These are phyloP conservation scores for Diaporthe destruens DNA, from an alignment of 2,329 filamentous ascomycete species.

Conservation along the genomic window DNA sequence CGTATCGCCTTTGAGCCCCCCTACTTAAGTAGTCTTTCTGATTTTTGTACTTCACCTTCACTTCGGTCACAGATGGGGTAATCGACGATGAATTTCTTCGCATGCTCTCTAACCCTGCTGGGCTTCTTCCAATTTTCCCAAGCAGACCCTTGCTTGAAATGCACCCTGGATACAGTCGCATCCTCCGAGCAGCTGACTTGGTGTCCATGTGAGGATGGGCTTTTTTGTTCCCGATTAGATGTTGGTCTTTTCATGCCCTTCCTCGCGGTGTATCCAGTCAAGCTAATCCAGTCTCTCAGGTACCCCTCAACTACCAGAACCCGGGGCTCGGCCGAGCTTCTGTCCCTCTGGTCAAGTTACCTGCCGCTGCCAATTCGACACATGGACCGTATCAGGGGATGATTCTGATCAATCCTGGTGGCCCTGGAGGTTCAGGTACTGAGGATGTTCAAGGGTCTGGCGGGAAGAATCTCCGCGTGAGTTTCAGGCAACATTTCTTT, in stretches of 20 bases:
- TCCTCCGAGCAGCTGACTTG: constrained; percentile 43
- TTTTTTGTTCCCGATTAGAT: constrained; percentile 46
- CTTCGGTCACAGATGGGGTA: neutral
- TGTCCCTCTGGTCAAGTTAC: constrained; percentile 39
- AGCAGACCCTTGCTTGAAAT: neutral
- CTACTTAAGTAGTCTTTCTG: neutral
- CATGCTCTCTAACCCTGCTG: constrained; percentile 9
- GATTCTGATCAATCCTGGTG: constrained; percentile 17
- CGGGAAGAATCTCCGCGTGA: neutral
- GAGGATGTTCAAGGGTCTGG: neutral
- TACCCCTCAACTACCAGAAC: constrained; percentile 42
- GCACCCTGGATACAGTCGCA: constrained; percentile 1
- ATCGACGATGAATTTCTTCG: neutral
- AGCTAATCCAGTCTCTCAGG: constrained; percentile 26
- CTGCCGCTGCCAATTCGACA: constrained; percentile 34
- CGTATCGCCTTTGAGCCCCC: neutral
- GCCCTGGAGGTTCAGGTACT: constrained; percentile 5
- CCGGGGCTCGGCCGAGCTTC: constrained; percentile 37
- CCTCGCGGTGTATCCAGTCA: neutral
- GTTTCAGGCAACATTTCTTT: neutral
- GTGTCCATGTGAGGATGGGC: constrained; percentile 44
- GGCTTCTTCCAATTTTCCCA: neutral
- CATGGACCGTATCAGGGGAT: constrained; percentile 37
- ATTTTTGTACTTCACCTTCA: neutral
- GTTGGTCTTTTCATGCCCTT: constrained; percentile 18